These are phyloP conservation scores for Blastomyces gilchristii DNA, from an alignment of 2,329 filamentous ascomycete species.

Conservation along the genomic window DNA sequence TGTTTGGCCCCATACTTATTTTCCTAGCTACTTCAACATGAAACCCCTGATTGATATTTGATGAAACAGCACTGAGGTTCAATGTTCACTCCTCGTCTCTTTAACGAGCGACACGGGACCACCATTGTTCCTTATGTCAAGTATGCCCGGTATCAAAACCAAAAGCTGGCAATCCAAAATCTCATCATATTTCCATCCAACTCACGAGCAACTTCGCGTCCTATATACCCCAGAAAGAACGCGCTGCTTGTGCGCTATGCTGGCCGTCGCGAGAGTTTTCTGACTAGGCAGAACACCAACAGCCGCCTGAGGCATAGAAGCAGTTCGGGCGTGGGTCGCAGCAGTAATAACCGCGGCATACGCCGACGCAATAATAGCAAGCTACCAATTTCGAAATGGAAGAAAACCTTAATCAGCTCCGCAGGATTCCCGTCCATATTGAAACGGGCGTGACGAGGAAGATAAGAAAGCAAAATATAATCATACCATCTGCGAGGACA, in stretches of 20 bases:
- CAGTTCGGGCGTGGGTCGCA: conserved; percentile 4
- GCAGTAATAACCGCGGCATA: conserved; percentile 1
- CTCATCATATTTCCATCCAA: background rate
- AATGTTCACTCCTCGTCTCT: background rate
- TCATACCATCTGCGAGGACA: conserved; percentile 1
- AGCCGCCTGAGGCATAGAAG: conserved; percentile 2
- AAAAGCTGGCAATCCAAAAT: background rate
- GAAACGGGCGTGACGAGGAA: background rate
- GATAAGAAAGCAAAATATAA: background rate
- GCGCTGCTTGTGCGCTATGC: background rate
- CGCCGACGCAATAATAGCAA: background rate
- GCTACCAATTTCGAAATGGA: background rate
- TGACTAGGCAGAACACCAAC: conserved; percentile 2
- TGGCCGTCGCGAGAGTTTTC: background rate
- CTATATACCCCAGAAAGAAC: background rate
- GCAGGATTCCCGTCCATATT: background rate
- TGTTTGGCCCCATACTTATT: background rate
- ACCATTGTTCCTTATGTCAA: background rate
- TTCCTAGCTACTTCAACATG: background rate
- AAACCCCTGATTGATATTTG: background rate
- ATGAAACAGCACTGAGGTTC: background rate
- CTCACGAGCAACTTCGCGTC: background rate
- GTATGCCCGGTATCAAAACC: background rate
- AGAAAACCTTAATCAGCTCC: background rate
- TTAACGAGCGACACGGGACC: background rate